Evolutionary conservation across 139 green algal genomes (phyloP).

Genomic region (Gonium pectorale): DNA sequence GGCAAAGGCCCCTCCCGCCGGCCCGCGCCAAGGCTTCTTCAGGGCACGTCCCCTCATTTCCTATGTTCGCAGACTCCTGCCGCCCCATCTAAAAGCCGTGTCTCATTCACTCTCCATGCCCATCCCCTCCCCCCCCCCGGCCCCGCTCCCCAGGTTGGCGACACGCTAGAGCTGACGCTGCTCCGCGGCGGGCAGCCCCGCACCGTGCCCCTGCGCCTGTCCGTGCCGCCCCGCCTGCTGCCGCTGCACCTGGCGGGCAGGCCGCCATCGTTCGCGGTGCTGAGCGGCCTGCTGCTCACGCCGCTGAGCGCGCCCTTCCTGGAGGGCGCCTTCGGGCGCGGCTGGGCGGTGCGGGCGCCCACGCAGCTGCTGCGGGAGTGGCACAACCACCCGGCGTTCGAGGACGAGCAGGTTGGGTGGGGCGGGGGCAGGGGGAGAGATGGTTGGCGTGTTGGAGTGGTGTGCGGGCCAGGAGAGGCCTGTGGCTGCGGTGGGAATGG

Average conservation of each 20-base stretch:
- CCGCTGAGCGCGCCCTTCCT: constrained; percentile 30
- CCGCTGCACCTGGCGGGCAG: not conserved
- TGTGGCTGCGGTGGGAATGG: too few relatives aligned
- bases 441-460: not conserved
- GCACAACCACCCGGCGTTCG: not conserved
- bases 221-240: constrained; percentile 35
- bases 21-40: too few relatives aligned
- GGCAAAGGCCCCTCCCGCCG: too few relatives aligned
- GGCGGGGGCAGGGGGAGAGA: not conserved
- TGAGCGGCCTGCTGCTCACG: constrained; percentile 34
- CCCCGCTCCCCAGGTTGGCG: constrained; percentile 21
- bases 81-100: too few relatives aligned
- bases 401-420: not conserved
- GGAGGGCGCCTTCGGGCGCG: constrained; percentile 39
- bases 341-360: constrained; percentile 5
- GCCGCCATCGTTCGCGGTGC: constrained; percentile 13
- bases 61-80: too few relatives aligned
- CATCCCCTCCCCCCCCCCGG: not conserved
- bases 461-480: too few relatives aligned
- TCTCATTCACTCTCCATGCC: not conserved
- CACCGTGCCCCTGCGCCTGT: not conserved
- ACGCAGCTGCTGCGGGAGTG: constrained; percentile 37
- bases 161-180: constrained; percentile 33
- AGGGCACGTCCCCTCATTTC: too few relatives aligned
- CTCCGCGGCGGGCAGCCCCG: constrained; percentile 8